Evolutionary conservation across 345 rosid species (phyloP).

Genomic region (Erysimum cheiranthoides): DNA sequence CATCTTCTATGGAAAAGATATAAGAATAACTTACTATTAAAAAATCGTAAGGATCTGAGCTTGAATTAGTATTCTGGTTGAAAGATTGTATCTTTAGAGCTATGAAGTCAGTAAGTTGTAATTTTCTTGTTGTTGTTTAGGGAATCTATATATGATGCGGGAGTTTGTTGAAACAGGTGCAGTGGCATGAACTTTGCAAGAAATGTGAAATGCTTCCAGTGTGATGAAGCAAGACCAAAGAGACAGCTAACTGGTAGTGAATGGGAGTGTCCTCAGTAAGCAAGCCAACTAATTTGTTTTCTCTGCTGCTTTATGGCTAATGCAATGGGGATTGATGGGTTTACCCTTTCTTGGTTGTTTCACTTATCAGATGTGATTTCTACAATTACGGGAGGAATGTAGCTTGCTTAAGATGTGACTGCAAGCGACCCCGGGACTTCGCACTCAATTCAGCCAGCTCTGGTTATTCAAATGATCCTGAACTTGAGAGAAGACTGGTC

Average conservation of each 20-base stretch:
- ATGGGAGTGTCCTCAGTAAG: slow-evolving; percentile 99
- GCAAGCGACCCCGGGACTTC: slow-evolving; percentile 68
- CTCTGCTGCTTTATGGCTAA: slow-evolving; percentile 21
- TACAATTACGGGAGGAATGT: slow-evolving; percentile 75
- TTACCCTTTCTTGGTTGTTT: slow-evolving; percentile 31
- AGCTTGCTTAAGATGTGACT: slow-evolving; percentile 95
- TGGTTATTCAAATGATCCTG: slow-evolving; percentile 45
- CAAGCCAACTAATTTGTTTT: slow-evolving; percentile 26
- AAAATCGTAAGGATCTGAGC: background rate
- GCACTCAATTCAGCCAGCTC: slow-evolving; percentile 44
- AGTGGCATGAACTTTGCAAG: slow-evolving; percentile 92
- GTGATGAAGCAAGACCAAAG: slow-evolving; percentile 85
- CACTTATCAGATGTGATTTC: slow-evolving; percentile 71
- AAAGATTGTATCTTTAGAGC: slow-evolving; percentile 6
- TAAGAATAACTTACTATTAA: background rate
- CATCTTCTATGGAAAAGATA: slow-evolving; percentile 6
- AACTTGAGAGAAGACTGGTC: slow-evolving; percentile 61
- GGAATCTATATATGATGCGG: slow-evolving; percentile 11
- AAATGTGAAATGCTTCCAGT: slow-evolving; percentile 85
- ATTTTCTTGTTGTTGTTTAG: slow-evolving; percentile 16
- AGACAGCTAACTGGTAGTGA: slow-evolving; percentile 87
- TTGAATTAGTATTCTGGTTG: background rate
- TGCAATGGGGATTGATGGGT: slow-evolving; percentile 20
- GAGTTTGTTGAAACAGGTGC: slow-evolving; percentile 66
- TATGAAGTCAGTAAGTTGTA: background rate